A percentile compares a stretch with the other conserved stretches of the same genome.
Conservation (phyloP, 257 asterid species). For the Solanum boliviense region DNA sequence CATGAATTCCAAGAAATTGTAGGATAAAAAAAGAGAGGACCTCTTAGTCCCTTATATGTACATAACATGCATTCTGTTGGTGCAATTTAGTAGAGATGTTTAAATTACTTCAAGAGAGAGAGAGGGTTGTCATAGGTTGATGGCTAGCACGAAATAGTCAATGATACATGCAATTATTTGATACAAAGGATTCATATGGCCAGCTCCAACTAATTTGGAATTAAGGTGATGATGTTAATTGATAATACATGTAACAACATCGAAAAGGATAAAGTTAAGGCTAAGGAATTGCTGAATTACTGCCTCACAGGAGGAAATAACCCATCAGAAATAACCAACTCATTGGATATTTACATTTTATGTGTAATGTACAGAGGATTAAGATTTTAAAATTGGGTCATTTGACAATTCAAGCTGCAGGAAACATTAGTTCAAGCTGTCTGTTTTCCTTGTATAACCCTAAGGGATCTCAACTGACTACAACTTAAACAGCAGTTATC, state of each 20-base stretch:
- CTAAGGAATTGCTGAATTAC: neutral
- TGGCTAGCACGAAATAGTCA: neutral
- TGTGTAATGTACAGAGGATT: neutral
- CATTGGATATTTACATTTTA: neutral
- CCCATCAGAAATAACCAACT: neutral
- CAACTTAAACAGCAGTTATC: neutral
- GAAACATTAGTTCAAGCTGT: neutral
- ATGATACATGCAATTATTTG: neutral
- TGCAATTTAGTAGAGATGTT: neutral
- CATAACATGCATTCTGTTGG: neutral
- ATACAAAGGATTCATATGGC: neutral
- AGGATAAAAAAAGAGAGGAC: neutral
- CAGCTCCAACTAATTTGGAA: neutral
- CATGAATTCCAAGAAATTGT: neutral
- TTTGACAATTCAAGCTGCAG: neutral
- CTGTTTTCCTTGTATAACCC: neutral
- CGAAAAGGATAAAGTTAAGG: neutral
- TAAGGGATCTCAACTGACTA: neutral
- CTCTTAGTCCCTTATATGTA: neutral
- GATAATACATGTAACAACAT: neutral
- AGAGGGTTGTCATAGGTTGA: neutral
- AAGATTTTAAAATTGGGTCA: neutral
- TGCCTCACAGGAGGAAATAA: neutral
- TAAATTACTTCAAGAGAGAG: neutral
- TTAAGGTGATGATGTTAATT: neutral